These are phyloP conservation scores for Chlorella sorokiniana DNA, from an alignment of 139 green algal species.

Conservation along the genomic window DNA sequence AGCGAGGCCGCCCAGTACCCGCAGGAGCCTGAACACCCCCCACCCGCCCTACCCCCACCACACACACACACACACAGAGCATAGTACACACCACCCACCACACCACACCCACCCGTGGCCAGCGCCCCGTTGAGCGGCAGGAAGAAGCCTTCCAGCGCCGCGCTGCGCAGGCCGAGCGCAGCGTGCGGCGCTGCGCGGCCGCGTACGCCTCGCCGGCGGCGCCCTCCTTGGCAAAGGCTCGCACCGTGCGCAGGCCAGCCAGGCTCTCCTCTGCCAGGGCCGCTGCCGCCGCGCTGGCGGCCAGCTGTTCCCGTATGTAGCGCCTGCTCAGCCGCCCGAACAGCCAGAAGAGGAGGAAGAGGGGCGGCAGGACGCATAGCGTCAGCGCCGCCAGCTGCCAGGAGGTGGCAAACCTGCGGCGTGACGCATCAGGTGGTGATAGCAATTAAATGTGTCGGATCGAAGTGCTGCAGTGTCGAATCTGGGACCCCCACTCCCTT, in stretches of 20 bases:
- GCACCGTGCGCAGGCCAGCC: slow-evolving; percentile 71
- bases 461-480: too few relatives aligned
- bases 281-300: slow-evolving; percentile 51
- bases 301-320: slow-evolving; percentile 4
- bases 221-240: slow-evolving; percentile 58
- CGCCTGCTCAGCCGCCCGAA: slow-evolving; percentile 47
- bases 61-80: too few relatives aligned
- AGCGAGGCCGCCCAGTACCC: too few relatives aligned
- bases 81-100: background rate
- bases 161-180: slow-evolving; percentile 39
- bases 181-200: background rate
- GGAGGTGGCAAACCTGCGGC: slow-evolving; percentile 53
- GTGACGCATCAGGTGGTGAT: background rate
- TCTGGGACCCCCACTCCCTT: too few relatives aligned
- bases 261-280: slow-evolving; percentile 65
- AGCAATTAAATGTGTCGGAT: too few relatives aligned
- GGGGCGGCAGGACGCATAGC: slow-evolving; percentile 64
- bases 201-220: slow-evolving; percentile 41
- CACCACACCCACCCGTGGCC: slow-evolving; percentile 23
- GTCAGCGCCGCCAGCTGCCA: slow-evolving; percentile 76
- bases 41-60: too few relatives aligned
- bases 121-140: slow-evolving; percentile 40
- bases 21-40: too few relatives aligned
- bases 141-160: slow-evolving; percentile 42
- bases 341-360: slow-evolving; percentile 53